Evolutionary conservation across 345 rosid species (phyloP).

Genomic region (Populus davidiana): DNA sequence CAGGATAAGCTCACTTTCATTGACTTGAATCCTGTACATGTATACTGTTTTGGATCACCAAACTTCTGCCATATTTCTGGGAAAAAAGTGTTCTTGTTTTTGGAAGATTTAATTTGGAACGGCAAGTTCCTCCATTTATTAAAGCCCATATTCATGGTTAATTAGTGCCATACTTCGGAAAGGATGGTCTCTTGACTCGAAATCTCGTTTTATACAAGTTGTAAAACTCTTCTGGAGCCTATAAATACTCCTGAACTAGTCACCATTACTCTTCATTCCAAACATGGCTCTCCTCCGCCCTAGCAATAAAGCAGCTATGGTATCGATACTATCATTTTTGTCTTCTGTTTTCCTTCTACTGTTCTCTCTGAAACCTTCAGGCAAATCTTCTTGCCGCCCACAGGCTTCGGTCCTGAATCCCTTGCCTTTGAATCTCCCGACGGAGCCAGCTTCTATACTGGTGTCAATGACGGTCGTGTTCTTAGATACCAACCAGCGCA

Average conservation of each 20-base stretch:
- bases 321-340: neutral
- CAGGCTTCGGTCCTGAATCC: neutral
- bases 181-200: neutral
- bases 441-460: slow-evolving; percentile 1
- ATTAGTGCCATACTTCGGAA: neutral
- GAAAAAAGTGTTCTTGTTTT: too few species aligned
- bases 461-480: neutral
- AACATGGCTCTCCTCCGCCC: neutral
- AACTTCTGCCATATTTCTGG: too few species aligned
- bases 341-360: neutral
- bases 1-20: too few species aligned
- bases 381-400: neutral
- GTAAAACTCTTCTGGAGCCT: neutral
- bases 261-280: neutral
- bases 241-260: neutral
- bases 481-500: neutral
- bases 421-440: neutral
- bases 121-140: too few species aligned
- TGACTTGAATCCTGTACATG: too few species aligned
- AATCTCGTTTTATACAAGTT: neutral
- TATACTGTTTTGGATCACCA: too few species aligned
- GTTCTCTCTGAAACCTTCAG: neutral
- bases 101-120: too few species aligned
- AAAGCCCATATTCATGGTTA: neutral
- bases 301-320: neutral